Evolutionary conservation across 441 rosid genomes (phyloP), one percentile per base, ranked within the genome.

Genomic region (Capsella rubella): DNA sequence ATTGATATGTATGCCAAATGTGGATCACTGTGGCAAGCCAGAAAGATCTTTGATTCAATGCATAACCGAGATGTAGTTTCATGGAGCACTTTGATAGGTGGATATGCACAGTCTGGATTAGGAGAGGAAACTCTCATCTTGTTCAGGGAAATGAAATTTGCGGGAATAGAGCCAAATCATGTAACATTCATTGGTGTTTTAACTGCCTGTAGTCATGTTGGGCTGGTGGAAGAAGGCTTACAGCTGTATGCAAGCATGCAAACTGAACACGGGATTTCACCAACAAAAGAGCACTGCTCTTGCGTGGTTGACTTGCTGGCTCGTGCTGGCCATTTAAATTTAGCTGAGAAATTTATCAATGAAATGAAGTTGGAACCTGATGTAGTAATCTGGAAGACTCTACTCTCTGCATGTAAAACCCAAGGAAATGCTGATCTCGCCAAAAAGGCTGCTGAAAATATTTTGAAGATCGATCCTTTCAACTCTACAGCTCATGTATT

Each of bases 151-250:
- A 87, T 87, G 90, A 79, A 72, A 80, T 64, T 14, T 62, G 37
- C 51, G 0, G 84, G 79, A 6, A 64, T 79, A 59, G 74, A 77
- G 50, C 88, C 92, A 32, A 86, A 86, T 47, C 79, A 86, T 53
- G 90, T 82, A 64, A 87, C 87, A 0, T 46, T 82, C 57, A 67
- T 87, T 0, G 87, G 88, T 47, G 87, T 80, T 57, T 82, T 87
- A 28, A 82, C 81, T 13, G 88, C 87, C n/a, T 84, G 92, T 79
- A 84, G 85, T 73, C 90, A 87, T 78, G 87, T 79, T 13, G 87
- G 90, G 29, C 67, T 80, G 12, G 82, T 83, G 16, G 88, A 83
- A 53, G 81, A 86, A 79, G 88, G 90, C 64, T 79, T 75, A 84
- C 58, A 79, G 57, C 60, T 87, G 31, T 86, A 80, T 77, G 53